Evolutionary conservation across 192 early-diverging fungal genomes (phyloP), one percentile per base, ranked within the genome.

Genomic region (Anaeromyces robustus): DNA sequence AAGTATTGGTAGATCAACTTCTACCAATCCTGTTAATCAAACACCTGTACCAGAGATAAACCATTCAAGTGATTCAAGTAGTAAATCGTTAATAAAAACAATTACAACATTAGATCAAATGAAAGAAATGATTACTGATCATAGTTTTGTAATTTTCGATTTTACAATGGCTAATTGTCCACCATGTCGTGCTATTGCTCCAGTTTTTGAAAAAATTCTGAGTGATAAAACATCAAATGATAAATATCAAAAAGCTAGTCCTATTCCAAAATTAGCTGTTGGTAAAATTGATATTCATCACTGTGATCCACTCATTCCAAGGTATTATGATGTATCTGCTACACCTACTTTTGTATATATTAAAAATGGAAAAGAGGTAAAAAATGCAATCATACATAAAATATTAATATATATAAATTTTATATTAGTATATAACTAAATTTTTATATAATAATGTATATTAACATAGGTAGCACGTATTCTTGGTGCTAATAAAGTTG

Each of bases 301-400:
- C 86, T n/a, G 90, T 90, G 0, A 83, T 86, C 77, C 88, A 88
- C 28, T 68, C 26, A 87, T 89, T 29, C 85, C 91, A 28, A 80
- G 84, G 29, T 81, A 84, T 32, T 94, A 89, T 81, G 77, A 84
- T 34, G 85, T 94, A 19, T 83, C 87, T 13, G 90, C 89, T 4
- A 93, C 92, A 1, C 93, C 93, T 29, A 94, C 93, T 9, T 94
- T 94, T 83, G 85, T 88, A 80, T 91, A 92, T 77, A 93, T 92
- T 79, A 83, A 90, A 16, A 85, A 89, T 37, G 93, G 92, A 0
- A 80, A 88, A 30, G 43, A 86, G 77, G 80, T 85, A n/a, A 29
- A n/a, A 30, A 52, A 14, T 52, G 2, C 16, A 39, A 39, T 34
- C 3, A 34, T 34, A 34, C 12, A 34, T 7, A 34, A 7, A 34